Conservation (phyloP, 2,329 filamentous ascomycete genomes). For the Trichoderma breve region DNA sequence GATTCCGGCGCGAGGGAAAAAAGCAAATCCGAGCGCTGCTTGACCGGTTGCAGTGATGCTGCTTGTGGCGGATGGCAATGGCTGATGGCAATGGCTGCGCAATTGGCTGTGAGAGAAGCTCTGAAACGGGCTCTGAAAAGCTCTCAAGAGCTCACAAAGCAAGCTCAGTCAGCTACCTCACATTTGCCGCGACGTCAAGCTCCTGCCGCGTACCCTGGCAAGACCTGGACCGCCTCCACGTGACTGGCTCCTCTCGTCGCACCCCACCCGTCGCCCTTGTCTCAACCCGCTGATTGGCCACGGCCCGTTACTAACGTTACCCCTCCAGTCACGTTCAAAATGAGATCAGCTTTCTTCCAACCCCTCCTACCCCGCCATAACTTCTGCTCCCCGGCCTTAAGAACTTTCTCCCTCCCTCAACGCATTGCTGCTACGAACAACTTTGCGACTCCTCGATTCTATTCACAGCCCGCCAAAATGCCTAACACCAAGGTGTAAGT, state of each 20-base stretch:
- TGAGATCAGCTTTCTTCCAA: conserved; percentile 46
- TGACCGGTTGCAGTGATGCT: neutral
- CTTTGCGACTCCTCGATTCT: conserved; percentile 43
- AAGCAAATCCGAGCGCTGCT: neutral
- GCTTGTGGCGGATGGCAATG: neutral
- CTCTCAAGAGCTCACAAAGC: neutral
- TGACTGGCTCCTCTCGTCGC: conserved; percentile 26
- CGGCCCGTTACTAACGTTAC: conserved; percentile 38
- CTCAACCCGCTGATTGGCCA: conserved; percentile 29
- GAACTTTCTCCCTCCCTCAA: conserved; percentile 43
- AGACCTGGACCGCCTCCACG: conserved; percentile 26
- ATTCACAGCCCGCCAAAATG: conserved; percentile 70
- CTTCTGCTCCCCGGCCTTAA: conserved; percentile 40
- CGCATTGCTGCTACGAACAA: conserved; percentile 40
- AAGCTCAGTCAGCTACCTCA: neutral
- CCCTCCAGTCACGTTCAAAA: conserved; percentile 44
- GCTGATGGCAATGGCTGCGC: neutral
- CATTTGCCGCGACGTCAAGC: conserved; percentile 5
- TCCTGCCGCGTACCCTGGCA: neutral
- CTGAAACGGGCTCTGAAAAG: neutral
- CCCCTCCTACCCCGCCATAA: conserved; percentile 49
- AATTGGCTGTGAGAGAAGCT: neutral
- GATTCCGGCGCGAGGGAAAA: neutral
- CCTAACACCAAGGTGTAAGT: conserved; percentile 64
- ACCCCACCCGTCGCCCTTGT: conserved; percentile 25